Conservation (phyloP, 345 rosid species). For the Capsella bursapastoris region DNA sequence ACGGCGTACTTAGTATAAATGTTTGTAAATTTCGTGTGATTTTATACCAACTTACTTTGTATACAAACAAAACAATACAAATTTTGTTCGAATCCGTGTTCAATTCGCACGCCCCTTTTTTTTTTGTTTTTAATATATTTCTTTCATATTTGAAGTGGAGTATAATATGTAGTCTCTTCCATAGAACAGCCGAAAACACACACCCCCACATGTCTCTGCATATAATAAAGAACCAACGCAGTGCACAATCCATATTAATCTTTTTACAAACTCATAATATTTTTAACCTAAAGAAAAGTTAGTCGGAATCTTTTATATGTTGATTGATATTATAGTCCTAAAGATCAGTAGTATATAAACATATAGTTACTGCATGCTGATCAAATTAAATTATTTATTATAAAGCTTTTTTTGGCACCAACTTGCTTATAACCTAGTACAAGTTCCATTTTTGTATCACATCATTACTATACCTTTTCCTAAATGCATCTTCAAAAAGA, state of each 20-base stretch:
- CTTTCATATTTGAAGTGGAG: no score
- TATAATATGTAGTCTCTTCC: slow-evolving; percentile 11
- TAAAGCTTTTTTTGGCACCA: slow-evolving; percentile 10
- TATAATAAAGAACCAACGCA: slow-evolving; percentile 27
- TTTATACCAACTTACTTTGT: neutral
- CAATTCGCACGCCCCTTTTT: neutral
- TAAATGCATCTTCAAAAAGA: slow-evolving; percentile 14
- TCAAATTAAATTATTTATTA: neutral
- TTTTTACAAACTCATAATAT: slow-evolving; percentile 11
- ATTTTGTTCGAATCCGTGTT: neutral
- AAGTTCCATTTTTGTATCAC: slow-evolving; percentile 33
- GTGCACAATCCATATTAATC: slow-evolving; percentile 6
- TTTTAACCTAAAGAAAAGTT: slow-evolving; percentile 21
- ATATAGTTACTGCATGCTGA: neutral
- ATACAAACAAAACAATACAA: neutral
- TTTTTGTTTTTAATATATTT: neutral
- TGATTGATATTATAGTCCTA: neutral
- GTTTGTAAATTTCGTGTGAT: neutral
- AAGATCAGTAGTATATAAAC: no score
- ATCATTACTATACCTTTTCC: slow-evolving; percentile 21
- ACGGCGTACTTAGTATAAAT: neutral
- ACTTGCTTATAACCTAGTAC: slow-evolving; percentile 41
- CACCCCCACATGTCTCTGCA: slow-evolving; percentile 17
- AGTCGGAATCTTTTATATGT: slow-evolving; percentile 6
- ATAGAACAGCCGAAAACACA: slow-evolving; percentile 31